phyloP scores from a whole-genome alignment of 2,329 filamentous ascomycete genomes.

The Fusarium sulawesiense region DNA sequence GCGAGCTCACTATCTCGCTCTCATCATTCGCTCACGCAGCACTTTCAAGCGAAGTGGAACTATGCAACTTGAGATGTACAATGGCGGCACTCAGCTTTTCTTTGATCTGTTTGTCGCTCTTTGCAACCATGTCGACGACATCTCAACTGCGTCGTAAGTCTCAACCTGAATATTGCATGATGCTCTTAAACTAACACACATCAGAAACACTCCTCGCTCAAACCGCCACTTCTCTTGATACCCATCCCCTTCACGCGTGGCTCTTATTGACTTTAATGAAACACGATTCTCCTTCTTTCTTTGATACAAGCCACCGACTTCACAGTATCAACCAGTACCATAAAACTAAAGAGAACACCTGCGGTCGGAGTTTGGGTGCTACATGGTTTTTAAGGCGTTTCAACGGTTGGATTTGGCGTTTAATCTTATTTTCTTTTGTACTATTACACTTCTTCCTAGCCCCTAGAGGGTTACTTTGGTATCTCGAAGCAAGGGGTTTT shows the following conservation, averaged over 20 bases:
- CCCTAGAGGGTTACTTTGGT: constrained; percentile 14
- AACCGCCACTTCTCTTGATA: constrained; percentile 55
- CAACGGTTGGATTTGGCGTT: constrained; percentile 20
- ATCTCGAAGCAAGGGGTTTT: constrained; percentile 26
- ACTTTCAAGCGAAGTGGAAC: constrained; percentile 95
- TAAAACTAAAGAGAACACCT: constrained; percentile 37
- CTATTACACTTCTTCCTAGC: constrained; percentile 48
- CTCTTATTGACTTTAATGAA: constrained; percentile 42
- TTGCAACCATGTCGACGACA: constrained; percentile 87
- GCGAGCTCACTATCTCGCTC: constrained; percentile 88
- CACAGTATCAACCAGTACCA: constrained; percentile 24
- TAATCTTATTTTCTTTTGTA: constrained; percentile 47
- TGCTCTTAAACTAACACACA: not conserved
- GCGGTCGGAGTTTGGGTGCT: constrained; percentile 32
- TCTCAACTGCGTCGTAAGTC: constrained; percentile 67
- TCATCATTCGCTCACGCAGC: constrained; percentile 87
- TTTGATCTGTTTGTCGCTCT: constrained; percentile 95
- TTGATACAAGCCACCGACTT: constrained; percentile 23
- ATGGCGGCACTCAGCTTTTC: constrained; percentile 83
- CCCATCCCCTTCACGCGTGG: not conserved
- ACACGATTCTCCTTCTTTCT: constrained; percentile 17
- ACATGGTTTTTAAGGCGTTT: constrained; percentile 28
- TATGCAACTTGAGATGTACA: constrained; percentile 95
- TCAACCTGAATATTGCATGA: not conserved
- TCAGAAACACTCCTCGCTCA: constrained; percentile 59